These are phyloP conservation scores for Hypoxylon sp. DNA, from an alignment of 2,329 filamentous ascomycete genomes.

Conservation along the genomic window DNA sequence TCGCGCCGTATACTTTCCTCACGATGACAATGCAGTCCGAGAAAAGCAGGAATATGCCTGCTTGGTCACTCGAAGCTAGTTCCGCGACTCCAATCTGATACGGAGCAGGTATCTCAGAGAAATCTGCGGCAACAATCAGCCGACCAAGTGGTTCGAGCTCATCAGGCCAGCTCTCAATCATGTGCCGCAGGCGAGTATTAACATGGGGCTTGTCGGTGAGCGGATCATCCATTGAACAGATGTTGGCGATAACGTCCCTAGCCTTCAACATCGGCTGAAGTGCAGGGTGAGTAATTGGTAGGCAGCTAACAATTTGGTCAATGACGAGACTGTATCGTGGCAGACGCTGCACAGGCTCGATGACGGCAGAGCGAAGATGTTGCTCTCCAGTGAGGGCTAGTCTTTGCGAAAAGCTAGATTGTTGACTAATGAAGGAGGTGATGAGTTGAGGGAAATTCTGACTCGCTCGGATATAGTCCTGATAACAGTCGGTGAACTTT, in stretches of 20 bases:
- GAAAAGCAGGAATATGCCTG: slow-evolving; percentile 86
- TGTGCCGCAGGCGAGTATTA: slow-evolving; percentile 79
- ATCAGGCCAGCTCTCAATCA: slow-evolving; percentile 83
- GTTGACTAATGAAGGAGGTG: slow-evolving; percentile 82
- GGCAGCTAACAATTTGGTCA: slow-evolving; percentile 90
- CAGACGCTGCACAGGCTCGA: slow-evolving; percentile 94
- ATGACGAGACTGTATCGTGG: slow-evolving; percentile 97
- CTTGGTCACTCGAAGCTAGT: slow-evolving; percentile 62
- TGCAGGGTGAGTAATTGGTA: slow-evolving; percentile 89
- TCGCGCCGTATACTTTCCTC: slow-evolving; percentile 75
- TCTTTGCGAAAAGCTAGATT: slow-evolving; percentile 85
- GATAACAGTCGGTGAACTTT: slow-evolving; percentile 90
- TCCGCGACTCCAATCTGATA: slow-evolving; percentile 66
- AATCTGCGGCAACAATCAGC: slow-evolving; percentile 85
- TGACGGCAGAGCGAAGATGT: slow-evolving; percentile 88
- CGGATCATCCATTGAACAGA: slow-evolving; percentile 90
- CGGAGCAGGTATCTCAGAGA: slow-evolving; percentile 81
- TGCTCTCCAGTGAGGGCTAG: slow-evolving; percentile 91
- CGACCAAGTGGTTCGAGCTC: slow-evolving; percentile 81
- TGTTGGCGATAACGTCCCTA: slow-evolving; percentile 93
- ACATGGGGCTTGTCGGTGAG: slow-evolving; percentile 79
- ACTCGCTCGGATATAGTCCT: slow-evolving; percentile 92
- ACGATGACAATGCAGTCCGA: slow-evolving; percentile 84
- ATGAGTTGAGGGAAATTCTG: slow-evolving; percentile 88
- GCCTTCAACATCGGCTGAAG: slow-evolving; percentile 87